Conservation (phyloP, 441 rosid species). For the Pelargonium cotyledonis region DNA sequence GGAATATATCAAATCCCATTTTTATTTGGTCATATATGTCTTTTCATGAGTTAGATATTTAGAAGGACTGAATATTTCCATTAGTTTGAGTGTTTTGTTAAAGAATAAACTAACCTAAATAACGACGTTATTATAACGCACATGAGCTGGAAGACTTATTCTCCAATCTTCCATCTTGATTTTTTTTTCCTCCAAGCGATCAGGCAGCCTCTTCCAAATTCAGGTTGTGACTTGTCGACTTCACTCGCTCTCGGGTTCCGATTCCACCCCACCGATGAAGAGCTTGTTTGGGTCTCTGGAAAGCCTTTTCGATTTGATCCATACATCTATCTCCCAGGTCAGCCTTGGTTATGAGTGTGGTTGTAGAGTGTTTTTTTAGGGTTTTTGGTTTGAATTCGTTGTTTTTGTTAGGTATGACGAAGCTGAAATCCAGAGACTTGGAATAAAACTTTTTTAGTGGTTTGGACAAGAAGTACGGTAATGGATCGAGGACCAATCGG, state of each 20-base stretch:
- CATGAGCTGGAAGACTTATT: no score
- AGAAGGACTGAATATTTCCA: no score
- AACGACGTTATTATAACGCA: no score
- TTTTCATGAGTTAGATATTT: no score
- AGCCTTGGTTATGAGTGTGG: background rate
- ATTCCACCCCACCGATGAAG: conserved; percentile 93
- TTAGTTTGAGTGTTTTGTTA: no score
- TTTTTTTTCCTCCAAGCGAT: no score
- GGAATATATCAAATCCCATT: no score
- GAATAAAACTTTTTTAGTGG: conserved; percentile 91
- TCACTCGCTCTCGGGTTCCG: conserved; percentile 93
- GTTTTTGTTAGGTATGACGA: conserved; percentile 52
- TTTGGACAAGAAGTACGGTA: conserved; percentile 74
- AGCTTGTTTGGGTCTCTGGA: conserved; percentile 69
- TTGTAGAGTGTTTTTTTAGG: no score
- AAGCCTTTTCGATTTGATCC: conserved; percentile 69
- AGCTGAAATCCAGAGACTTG: conserved; percentile 78
- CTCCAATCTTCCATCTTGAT: no score
- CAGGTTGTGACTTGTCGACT: conserved; percentile 42
- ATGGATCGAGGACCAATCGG: conserved; percentile 81
- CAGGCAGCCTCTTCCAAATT: no score
- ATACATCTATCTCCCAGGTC: conserved; percentile 84
- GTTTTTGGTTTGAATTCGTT: background rate
- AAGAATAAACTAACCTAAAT: no score
- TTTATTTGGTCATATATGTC: no score